A percentile compares a stretch with the other conserved stretches of the same genome.
Conservation (phyloP, 345 rosid species). For the Durio zibethinus region DNA sequence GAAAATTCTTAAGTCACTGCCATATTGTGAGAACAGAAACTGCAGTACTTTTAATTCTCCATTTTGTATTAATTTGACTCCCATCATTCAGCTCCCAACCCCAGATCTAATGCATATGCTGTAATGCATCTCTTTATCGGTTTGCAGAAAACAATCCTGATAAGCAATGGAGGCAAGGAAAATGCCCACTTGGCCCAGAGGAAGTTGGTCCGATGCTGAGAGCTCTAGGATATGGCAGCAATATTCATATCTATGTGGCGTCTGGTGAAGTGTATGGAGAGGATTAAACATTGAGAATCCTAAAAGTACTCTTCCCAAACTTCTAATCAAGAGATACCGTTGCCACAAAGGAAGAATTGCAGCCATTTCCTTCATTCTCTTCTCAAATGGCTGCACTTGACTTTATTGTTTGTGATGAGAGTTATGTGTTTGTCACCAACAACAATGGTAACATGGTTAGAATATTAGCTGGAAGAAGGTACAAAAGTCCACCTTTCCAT, state of each 20-base stretch:
- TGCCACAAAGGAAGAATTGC: slow-evolving; percentile 70
- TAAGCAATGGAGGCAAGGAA: slow-evolving; percentile 90
- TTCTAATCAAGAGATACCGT: slow-evolving; percentile 78
- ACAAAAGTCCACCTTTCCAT: slow-evolving; percentile 12
- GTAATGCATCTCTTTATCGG: slow-evolving; percentile 7
- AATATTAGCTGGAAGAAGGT: slow-evolving; percentile 95
- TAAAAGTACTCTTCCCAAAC: slow-evolving; percentile 84
- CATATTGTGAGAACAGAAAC: slow-evolving; percentile 7
- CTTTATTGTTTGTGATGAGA: slow-evolving; percentile 88
- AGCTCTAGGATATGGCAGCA: slow-evolving; percentile 87
- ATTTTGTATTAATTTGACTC: background rate
- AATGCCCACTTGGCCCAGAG: slow-evolving; percentile 93
- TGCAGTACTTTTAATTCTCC: background rate
- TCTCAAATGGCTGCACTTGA: slow-evolving; percentile 99
- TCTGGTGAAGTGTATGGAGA: slow-evolving; percentile 95
- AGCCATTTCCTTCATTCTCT: slow-evolving; percentile 71
- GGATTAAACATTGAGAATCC: slow-evolving; percentile 71
- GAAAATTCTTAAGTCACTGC: background rate
- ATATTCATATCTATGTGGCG: slow-evolving; percentile 90
- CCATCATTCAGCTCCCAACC: background rate
- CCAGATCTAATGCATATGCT: background rate
- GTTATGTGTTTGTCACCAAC: slow-evolving; percentile 93
- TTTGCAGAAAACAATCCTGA: slow-evolving; percentile 71
- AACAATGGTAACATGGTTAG: slow-evolving; percentile 98
- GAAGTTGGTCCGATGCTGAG: slow-evolving; percentile 95